Evolutionary conservation across 352 stramenopile species (phyloP), one percentile per base, ranked within the genome.

Genomic region (Pythium oligandrum): DNA sequence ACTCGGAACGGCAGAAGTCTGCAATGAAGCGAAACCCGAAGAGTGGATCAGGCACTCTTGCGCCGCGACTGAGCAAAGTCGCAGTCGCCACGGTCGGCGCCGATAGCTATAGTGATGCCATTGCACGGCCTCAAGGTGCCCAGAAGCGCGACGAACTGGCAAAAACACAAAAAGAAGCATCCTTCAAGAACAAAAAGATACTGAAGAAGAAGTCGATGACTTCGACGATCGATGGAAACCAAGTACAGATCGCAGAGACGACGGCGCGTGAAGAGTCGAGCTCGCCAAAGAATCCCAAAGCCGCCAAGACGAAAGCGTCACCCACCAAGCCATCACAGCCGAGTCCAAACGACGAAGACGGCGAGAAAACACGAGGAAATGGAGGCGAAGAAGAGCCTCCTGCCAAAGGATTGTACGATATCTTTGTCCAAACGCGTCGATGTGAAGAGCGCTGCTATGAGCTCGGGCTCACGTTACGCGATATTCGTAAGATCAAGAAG

Each of bases 401-500:
- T 8, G 40, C 40, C 34, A 53, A 74, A 36, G 75, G 75, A 2
- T 11, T 76, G 34, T 89, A 83, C 46, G 62, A 61, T 35, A 61
- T 83, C 9, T 72, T 86, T 11, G 53, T 89, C 6, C 76, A 87
- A 48, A 85, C 78, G 0, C 67, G 67, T 3, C 51, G 60, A 0
- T 86, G 74, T 30, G 78, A 89, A 54, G 63, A 72, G 30, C 32
- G 86, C 3, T 89, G 78, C 48, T 67, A 58, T 4, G 56, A 61
- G 0, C 57, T 87, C 34, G 72, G 74, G 0, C 68, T 87, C 34
- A 78, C 70, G 40, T 63, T 78, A 47, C 59, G 59, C 7, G 66
- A 89, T 47, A 80, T 87, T 44, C 72, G 78, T 8, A 74, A 70
- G 49, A 79, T 89, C 62, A 89, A 89, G 61, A 73, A 69, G 48